phyloP scores from a whole-genome alignment of 2,329 filamentous ascomycete genomes.

The Aspergillus luchuensis region DNA sequence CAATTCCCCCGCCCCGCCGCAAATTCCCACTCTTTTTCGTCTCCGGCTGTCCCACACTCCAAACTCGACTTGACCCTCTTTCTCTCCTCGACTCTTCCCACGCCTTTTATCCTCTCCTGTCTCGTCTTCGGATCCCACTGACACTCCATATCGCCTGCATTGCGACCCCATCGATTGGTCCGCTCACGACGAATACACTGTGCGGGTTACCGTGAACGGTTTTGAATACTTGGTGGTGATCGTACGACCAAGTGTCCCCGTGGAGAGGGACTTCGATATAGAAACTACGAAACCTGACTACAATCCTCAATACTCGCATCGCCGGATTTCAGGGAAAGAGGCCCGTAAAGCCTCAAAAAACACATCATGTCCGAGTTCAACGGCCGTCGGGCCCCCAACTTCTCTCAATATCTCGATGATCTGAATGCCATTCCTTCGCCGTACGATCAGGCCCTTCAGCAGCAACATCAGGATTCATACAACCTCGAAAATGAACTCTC shows the following conservation, averaged over 20 bases:
- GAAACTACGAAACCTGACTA: neutral
- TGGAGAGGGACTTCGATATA: neutral
- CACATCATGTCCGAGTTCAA: conserved; percentile 70
- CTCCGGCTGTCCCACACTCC: conserved; percentile 15
- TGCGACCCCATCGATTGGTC: conserved; percentile 6
- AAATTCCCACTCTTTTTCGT: conserved; percentile 16
- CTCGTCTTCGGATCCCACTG: neutral
- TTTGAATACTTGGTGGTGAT: neutral
- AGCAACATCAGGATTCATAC: conserved; percentile 62
- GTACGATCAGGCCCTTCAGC: conserved; percentile 62
- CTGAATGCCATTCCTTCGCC: conserved; percentile 72
- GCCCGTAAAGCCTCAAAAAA: conserved; percentile 13
- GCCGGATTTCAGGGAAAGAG: conserved; percentile 4
- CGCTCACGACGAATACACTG: neutral
- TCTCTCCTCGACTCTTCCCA: conserved; percentile 5
- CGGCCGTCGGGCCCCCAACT: conserved; percentile 78
- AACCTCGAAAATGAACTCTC: conserved; percentile 71
- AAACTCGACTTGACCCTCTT: conserved; percentile 14
- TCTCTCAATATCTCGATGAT: conserved; percentile 85
- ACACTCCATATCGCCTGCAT: neutral
- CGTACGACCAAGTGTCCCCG: neutral
- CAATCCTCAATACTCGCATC: neutral
- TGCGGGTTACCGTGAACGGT: neutral
- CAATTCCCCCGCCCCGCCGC: conserved; percentile 7
- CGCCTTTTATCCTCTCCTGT: conserved; percentile 4